Conservation (phyloP, 1,139 yeast species). For the Saccharomycopsis hybrid region DNA sequence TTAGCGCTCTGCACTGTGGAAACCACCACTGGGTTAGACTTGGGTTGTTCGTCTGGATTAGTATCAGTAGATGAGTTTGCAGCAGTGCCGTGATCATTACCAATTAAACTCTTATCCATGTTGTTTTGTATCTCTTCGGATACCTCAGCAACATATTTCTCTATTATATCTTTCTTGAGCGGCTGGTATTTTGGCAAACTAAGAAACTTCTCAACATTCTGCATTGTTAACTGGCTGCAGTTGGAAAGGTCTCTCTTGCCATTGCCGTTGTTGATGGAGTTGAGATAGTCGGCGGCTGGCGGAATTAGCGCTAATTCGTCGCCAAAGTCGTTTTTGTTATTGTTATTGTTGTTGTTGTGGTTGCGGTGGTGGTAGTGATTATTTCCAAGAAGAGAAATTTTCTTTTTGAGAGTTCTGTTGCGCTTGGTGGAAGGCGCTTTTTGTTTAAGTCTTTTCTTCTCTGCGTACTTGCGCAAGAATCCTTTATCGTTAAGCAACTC, state of each 20-base stretch:
- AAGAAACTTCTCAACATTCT: conserved; percentile 12
- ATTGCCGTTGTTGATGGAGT: background rate
- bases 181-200: conserved; percentile 14
- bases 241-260: conserved; percentile 8
- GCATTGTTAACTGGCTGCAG: conserved; percentile 14
- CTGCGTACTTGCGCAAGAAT: conserved; percentile 12
- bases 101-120: conserved; percentile 6
- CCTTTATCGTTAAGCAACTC: conserved; percentile 7
- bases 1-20: background rate
- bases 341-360: background rate
- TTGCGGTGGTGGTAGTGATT: too few species aligned
- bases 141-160: conserved; percentile 15
- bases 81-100: background rate
- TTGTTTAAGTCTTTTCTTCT: conserved; percentile 5
- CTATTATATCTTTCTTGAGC: conserved; percentile 13
- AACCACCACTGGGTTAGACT: background rate
- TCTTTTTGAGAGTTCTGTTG: background rate
- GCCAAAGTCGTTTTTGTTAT: background rate
- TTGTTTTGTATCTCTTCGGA: conserved; percentile 14
- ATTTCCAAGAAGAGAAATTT: background rate
- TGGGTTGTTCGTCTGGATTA: too few species aligned
- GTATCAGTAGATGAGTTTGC: background rate
- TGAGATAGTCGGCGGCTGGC: background rate
- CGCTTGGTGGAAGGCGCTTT: background rate
- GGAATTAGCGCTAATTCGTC: conserved; percentile 7